Percentiles rank a stretch among this genome's conserved stretches.
Conservation (phyloP, 1,139 yeast genomes). For the Groenewaldozyma auringiensis region DNA sequence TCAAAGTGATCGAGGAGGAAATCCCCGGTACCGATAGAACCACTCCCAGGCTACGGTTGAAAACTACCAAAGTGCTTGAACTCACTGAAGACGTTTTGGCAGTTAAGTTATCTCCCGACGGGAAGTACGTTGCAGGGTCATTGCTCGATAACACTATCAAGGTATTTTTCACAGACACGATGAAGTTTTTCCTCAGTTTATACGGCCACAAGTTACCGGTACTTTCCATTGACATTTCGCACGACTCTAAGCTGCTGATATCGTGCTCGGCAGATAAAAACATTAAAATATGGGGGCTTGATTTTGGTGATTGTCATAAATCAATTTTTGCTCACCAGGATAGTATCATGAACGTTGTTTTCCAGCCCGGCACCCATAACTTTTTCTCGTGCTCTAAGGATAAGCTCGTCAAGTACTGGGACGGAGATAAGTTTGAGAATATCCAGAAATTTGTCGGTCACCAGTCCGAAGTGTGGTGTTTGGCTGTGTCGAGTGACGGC, state of each 20-base stretch:
- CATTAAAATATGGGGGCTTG: conserved; percentile 96
- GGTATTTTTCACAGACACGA: conserved; percentile 77
- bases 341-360: conserved; percentile 79
- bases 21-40: conserved; percentile 61
- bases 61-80: conserved; percentile 75
- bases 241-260: conserved; percentile 75
- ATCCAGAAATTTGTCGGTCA: conserved; percentile 80
- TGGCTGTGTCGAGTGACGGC: conserved; percentile 70
- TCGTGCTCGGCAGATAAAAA: conserved; percentile 97
- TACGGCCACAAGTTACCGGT: conserved; percentile 92
- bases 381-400: conserved; percentile 90
- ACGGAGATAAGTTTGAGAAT: conserved; percentile 93
- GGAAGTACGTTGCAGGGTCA: conserved; percentile 71
- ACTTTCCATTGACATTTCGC: conserved; percentile 78
- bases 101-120: conserved; percentile 77
- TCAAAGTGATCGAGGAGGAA: conserved; percentile 55
- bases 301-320: conserved; percentile 97
- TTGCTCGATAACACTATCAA: conserved; percentile 88
- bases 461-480: conserved; percentile 89
- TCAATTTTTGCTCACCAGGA: conserved; percentile 96
- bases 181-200: conserved; percentile 78
- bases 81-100: conserved; percentile 76
- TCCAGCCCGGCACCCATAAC: conserved; percentile 76
- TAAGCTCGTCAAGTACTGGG: conserved; percentile 90
- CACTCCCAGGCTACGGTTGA: conserved; percentile 49